Percentiles rank a stretch among this genome's conserved stretches.
Conservation (phyloP, 257 asterid genomes). For the Solanum bulbocastanum region DNA sequence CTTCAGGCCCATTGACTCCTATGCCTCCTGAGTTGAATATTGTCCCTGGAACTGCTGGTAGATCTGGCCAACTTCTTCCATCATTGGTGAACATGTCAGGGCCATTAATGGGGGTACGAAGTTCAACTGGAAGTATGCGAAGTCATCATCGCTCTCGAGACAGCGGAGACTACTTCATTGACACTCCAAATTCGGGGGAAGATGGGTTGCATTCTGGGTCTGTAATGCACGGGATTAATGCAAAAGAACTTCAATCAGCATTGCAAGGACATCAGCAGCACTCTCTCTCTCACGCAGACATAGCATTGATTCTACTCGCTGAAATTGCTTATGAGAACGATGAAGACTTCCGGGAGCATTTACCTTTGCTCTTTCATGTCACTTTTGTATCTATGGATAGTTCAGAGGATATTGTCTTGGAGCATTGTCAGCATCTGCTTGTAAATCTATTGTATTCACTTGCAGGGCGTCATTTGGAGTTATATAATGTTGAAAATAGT, state of each 20-base stretch:
- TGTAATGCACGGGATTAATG: constrained; percentile 63
- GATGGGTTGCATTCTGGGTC: constrained; percentile 72
- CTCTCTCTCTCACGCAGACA: constrained; percentile 86
- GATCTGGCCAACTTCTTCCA: constrained; percentile 96
- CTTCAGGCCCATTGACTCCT: constrained; percentile 92
- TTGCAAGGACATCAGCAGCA: constrained; percentile 99
- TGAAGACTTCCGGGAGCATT: constrained; percentile 97
- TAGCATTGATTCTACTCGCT: constrained; percentile 84
- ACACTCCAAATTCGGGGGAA: constrained; percentile 94
- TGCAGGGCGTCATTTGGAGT: constrained; percentile 95
- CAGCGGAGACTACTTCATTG: constrained; percentile 92
- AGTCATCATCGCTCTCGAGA: constrained; percentile 96
- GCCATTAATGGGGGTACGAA: constrained; percentile 89
- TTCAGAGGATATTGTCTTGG: constrained; percentile 96
- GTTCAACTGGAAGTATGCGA: constrained; percentile 93
- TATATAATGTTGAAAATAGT: constrained; percentile 87
- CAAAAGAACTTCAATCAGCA: constrained; percentile 96
- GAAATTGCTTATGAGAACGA: constrained; percentile 98
- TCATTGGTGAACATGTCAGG: constrained; percentile 94
- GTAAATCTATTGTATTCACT: constrained; percentile 92
- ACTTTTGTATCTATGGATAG: constrained; percentile 99
- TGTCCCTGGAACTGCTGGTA: constrained; percentile 78
- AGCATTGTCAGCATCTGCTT: constrained; percentile 96
- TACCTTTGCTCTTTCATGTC: constrained; percentile 92
- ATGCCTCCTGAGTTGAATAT: constrained; percentile 87